Evolutionary conservation across 345 rosid species (phyloP), one percentile per base, ranked within the genome.

Genomic region (Cardamine occulta): DNA sequence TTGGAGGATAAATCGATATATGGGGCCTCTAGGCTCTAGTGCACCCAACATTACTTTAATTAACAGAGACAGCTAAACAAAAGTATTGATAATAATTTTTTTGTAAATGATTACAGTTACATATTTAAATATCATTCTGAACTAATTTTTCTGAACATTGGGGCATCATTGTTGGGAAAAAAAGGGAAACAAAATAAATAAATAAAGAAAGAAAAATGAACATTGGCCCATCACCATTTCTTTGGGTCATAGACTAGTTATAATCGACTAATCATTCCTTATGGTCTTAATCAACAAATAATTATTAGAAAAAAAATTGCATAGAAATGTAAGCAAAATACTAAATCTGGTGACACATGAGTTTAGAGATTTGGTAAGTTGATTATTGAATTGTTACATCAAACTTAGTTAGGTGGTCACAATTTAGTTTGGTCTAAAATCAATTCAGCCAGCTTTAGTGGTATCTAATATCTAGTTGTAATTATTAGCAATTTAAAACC

Each of bases 11-110:
- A 37, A 51, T 75, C 63, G 55, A 75, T 32, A 37, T 35, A 14
- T 58, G 62, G 63, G 70, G 47, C 54, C 53, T 75, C 23, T 9
- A 59, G 45, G 66, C 69, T 68, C 45, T 37, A 61, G 74, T 62
- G 70, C 80, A 76, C 65, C 74, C 64, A 76, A 69, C 58, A 62
- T 53, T 61, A 44, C 63, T 69, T 76, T 32, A 61, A 24, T 49
- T 61, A 75, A 68, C 48, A 45, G 21, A 59, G 73, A 75, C 73
- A 75, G 66, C 79, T 75, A 66, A 67, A 75, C 79, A 28, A 68
- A 68, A 68, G 57, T 53, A 52, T 45, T 45, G 15, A 58, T 62
- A 42, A 59, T 67, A 48, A 6, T 32, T 44, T 18, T 7, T 24
- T 1, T 1, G 4, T 10, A 21, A 58, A 67, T 75, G 35, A 75